Evolutionary conservation across 2,329 filamentous ascomycete genomes (phyloP), one percentile per base, ranked within the genome.

Genomic region (Phyllachora maydis): DNA sequence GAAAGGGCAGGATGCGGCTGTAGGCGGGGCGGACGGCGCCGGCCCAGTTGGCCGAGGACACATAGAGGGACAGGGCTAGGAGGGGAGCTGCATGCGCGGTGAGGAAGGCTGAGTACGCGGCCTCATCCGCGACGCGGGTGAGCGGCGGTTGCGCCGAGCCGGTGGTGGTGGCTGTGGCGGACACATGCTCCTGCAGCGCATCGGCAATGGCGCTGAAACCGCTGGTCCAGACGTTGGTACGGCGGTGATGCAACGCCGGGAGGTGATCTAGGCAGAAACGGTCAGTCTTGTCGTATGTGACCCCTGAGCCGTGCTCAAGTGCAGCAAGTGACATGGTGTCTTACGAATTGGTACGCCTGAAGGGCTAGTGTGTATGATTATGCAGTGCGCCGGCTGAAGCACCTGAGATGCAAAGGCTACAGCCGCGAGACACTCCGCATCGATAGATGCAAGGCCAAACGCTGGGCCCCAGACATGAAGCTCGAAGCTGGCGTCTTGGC

Each of bases 401-500:
- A 59, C 60, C 36, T 66, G 55, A 30, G 66, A 62, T 27, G 91
- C 58, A 43, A 83, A 83, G 25, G 77, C 68, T 34, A 92, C 68
- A 20, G 74, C 60, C 14, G 83, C 83, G 30, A 91, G 65, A 42
- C 83, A 95, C 54, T 91, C 78, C 21, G 85, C 59, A 40, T 95
- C 83, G 38, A 95, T 75, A 20, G 88, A 95, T 9, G 85, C 73
- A 21, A 93, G 65, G 19, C 70, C 71, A 45, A 92, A 91, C 19
- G 78, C 83, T 26, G 81, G 72, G 23, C 83, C 83, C 74, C 83
- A 91, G 40, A 92, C 64, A 49, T 92, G 76, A 29, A 98, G 65
- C 50, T 85, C 66, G 23, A 81, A n/a, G n/a, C n/a, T n/a, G n/a
- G n/a, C n/a, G n/a, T n/a, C n/a, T n/a, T n/a, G n/a, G n/a, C n/a